Conservation (phyloP, 208 protist species). For the Ichthyophonus hoferi region DNA sequence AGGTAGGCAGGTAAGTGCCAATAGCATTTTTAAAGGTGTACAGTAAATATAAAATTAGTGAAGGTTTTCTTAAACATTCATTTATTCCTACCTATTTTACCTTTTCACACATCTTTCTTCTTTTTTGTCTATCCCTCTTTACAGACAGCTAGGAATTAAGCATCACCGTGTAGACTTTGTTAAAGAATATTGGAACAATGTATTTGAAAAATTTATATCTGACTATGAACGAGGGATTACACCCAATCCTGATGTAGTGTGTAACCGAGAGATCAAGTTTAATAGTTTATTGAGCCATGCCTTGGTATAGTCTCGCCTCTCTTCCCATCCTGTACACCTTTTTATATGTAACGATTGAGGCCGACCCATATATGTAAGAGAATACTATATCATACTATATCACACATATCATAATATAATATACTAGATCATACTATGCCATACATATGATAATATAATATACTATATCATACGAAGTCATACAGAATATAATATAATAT, state of each 20-base stretch:
- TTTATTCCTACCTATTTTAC: not conserved
- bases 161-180: slow-evolving; percentile 53
- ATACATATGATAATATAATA: no score
- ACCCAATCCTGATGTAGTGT: slow-evolving; percentile 69
- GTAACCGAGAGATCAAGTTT: slow-evolving; percentile 71
- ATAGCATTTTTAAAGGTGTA: not conserved
- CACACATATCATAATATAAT: no score
- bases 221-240: slow-evolving; percentile 56
- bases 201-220: slow-evolving; percentile 60
- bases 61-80: not conserved
- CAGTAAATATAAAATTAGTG: not conserved
- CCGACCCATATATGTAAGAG: no score
- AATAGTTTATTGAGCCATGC: slow-evolving; percentile 53
- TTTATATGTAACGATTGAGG: not conserved
- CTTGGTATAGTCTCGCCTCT: slow-evolving; percentile 45
- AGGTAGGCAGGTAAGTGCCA: not conserved
- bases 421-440: no score
- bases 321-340: not conserved
- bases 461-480: no score
- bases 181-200: slow-evolving; percentile 69
- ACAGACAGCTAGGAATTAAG: slow-evolving; percentile 29
- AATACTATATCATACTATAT: no score
- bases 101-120: not conserved
- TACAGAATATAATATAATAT: no score
- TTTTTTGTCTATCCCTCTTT: no score